Conservation (phyloP, 768 basidiomycete species). For the Mycena kentingensis region DNA sequence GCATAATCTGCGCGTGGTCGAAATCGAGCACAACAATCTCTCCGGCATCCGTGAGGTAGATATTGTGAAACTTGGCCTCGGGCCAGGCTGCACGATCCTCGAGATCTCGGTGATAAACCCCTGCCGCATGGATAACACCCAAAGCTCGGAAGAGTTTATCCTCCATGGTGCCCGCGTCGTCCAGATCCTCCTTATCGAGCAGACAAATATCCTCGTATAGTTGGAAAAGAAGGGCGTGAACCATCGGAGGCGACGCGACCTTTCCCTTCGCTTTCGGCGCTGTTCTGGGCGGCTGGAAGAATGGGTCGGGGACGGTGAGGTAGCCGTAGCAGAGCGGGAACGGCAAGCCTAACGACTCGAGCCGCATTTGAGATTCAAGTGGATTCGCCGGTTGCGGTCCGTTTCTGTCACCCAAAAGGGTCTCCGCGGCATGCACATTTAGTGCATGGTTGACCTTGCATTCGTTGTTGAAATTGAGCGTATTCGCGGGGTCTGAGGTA, state of each 20-base stretch:
- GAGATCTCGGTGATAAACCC: constrained; percentile 4
- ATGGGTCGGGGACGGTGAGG: constrained; percentile 4
- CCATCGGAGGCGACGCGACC: not conserved
- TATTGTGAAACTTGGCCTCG: constrained; percentile 2
- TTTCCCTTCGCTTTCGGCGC: not conserved
- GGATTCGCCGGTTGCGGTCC: not conserved
- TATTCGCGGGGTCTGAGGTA: constrained; percentile 2
- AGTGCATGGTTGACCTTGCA: constrained; percentile 8
- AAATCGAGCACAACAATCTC: constrained; percentile 12
- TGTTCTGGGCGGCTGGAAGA: constrained; percentile 4
- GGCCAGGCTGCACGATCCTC: constrained; percentile 8
- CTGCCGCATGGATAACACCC: not conserved
- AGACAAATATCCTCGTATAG: not conserved
- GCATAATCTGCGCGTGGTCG: constrained; percentile 2
- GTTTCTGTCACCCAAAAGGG: not conserved
- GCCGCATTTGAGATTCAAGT: constrained; percentile 5
- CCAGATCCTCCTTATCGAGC: not conserved
- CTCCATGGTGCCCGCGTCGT: constrained; percentile 5
- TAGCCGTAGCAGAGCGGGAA: constrained; percentile 14
- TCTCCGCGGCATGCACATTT: not conserved
- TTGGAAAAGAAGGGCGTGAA: constrained; percentile 6
- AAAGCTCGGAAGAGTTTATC: not conserved
- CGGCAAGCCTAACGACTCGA: not conserved
- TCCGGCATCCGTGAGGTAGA: not conserved
- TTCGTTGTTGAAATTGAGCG: constrained; percentile 2